Conservation (phyloP, 345 rosid genomes). For the Corymbia maculata region DNA sequence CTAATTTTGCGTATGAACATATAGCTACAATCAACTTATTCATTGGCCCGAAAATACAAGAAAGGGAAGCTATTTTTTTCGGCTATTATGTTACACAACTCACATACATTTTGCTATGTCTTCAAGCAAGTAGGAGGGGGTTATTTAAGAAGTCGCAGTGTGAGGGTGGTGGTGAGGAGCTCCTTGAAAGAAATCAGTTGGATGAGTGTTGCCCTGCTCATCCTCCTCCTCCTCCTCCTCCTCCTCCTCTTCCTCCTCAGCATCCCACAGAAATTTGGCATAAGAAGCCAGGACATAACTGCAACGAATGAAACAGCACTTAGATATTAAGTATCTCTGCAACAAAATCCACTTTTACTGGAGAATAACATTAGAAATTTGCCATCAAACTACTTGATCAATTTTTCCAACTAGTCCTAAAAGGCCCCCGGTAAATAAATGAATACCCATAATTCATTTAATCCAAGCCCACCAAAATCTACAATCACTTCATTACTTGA, state of each 20-base stretch:
- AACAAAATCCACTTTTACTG: not conserved
- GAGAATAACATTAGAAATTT: not conserved
- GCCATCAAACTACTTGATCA: not conserved
- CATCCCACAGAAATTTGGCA: constrained; percentile 69
- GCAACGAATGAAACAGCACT: not conserved
- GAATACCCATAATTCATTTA: not conserved
- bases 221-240: constrained; percentile 30
- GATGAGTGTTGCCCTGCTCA: not conserved
- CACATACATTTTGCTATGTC: not conserved
- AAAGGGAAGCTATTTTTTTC: not conserved
- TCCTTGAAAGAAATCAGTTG: constrained; percentile 14
- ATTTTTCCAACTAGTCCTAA: not conserved
- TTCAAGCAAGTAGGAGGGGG: not conserved
- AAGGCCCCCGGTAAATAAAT: not conserved
- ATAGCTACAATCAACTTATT: not conserved
- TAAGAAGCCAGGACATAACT: constrained; percentile 68
- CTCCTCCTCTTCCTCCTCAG: constrained; percentile 41
- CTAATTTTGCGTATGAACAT: not conserved
- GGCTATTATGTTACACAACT: not conserved
- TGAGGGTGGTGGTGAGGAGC: constrained; percentile 9
- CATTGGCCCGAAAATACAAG: not conserved
- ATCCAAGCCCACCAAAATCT: not conserved
- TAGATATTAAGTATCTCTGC: not conserved
- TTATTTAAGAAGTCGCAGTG: constrained; percentile 13
- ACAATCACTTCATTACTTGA: not conserved